Base-by-base conservation (phyloP, 768 basidiomycete species). In the Phylloporus arenicola region DNA sequence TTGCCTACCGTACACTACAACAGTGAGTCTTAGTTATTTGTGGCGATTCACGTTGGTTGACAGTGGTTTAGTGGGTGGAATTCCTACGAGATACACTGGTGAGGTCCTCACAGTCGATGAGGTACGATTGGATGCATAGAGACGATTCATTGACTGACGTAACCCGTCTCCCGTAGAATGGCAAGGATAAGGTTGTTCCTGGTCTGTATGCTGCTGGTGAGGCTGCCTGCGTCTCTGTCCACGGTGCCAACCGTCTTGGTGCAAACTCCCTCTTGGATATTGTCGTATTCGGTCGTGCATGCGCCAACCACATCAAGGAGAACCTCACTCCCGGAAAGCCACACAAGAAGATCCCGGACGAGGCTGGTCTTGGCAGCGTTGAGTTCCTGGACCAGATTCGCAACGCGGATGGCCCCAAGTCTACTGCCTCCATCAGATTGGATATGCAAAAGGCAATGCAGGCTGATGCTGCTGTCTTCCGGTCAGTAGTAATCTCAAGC, bases 361-460 rank as follows among this genome's bases (percentile, higher is more conserved):
- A 95, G 58, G 84, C 92, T 57, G 95, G 96, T 48, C 75, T 92
- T 43, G 68, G 84, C 52, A 87, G 82, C 62, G 82, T 98, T 49
- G 88, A 87, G 59, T 86, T 86, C 72, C 73, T 98, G 63, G 96
- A 98, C 74, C 79, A 86, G 72, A 84, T 93, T 61, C 84, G 92
- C 60, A 89, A 80, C 45, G 73, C 92, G 9, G 76, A 83, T 57
- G 96, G 96, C 24, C 76, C 87, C 22, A 80, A 88, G 62, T 77
- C 89, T 29, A 99, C 96, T 31, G 86, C 92, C 13, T 81, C 93
- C 64, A 87, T 98, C 65, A 82, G 96, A 56, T 69, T 96, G 44
- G 86, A 91, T 64, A 92, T 99, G 92, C 96, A 99, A 71, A 98
- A 97, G 77, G 91, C 92, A 34, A 98, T 98, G 94, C 93, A 98